A percentile compares a stretch with the other conserved stretches of the same genome.
Conservation (phyloP, 2,329 filamentous ascomycete genomes). For the Verticillium albo-atrum region DNA sequence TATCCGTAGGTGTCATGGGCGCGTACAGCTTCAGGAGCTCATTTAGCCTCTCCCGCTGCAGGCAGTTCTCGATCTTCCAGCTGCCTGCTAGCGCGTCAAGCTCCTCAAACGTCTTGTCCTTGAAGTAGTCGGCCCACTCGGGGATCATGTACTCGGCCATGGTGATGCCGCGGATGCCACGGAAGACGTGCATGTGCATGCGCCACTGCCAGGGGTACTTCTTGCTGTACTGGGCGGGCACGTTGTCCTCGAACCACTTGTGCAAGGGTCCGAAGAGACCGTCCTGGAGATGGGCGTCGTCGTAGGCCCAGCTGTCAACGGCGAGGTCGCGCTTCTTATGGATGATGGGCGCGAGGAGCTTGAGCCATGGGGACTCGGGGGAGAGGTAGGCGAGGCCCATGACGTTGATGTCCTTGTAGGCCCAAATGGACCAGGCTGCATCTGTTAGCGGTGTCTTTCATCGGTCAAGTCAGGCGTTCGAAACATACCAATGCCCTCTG, state of each 20-base stretch:
- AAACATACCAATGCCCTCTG: constrained; percentile 8
- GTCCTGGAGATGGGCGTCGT: constrained; percentile 26
- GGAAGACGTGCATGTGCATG: constrained; percentile 19
- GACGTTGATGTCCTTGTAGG: constrained; percentile 48
- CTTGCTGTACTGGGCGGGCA: constrained; percentile 14
- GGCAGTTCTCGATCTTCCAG: constrained; percentile 47
- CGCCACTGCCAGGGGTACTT: constrained; percentile 19
- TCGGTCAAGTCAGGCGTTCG: rapidly evolving
- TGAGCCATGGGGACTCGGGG: constrained; percentile 39
- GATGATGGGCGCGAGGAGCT: constrained; percentile 42
- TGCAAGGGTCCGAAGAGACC: constrained; percentile 15
- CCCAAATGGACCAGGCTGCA: constrained; percentile 36
- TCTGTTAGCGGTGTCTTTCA: constrained; percentile 2
- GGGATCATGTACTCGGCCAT: constrained; percentile 37
- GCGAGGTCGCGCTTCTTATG: constrained; percentile 47
- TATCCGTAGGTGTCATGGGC: constrained; percentile 18
- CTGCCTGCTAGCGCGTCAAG: constrained; percentile 40
- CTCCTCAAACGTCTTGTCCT: constrained; percentile 32
- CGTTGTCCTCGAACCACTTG: constrained; percentile 18
- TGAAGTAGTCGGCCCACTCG: constrained; percentile 43
- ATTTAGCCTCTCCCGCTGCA: constrained; percentile 43
- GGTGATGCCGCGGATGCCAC: constrained; percentile 16
- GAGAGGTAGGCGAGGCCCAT: constrained; percentile 47
- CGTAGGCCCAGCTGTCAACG: constrained; percentile 47
- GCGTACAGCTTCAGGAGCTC: constrained; percentile 17